Evolutionary conservation across 805 yeast species (phyloP).

Genomic region (Yamadazyma philogaea): DNA sequence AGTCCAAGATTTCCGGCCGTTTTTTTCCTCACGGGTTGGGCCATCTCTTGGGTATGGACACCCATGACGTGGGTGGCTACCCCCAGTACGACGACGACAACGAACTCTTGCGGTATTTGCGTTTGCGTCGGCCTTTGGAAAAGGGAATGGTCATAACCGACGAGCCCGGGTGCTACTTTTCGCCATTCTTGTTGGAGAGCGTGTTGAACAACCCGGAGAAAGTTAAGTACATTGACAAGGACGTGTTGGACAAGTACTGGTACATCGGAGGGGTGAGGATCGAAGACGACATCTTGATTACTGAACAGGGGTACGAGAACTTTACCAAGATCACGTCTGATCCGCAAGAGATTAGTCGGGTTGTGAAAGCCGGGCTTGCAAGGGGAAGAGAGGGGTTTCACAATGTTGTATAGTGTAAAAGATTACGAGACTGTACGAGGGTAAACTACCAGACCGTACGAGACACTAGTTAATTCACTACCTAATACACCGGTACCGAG

Average conservation of each 20-base stretch:
- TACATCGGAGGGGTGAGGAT: slow-evolving; percentile 96
- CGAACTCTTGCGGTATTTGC: slow-evolving; percentile 69
- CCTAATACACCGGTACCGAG: no score
- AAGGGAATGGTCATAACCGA: slow-evolving; percentile 86
- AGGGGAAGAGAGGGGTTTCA: slow-evolving; percentile 68
- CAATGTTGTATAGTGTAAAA: slow-evolving; percentile 37
- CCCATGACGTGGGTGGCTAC: slow-evolving; percentile 92
- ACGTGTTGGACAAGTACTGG: slow-evolving; percentile 72
- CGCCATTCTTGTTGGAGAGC: slow-evolving; percentile 72
- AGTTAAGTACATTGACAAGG: slow-evolving; percentile 57
- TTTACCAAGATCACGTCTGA: slow-evolving; percentile 82
- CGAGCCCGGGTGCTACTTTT: slow-evolving; percentile 94
- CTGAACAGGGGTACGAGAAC: slow-evolving; percentile 73
- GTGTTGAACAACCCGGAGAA: slow-evolving; percentile 48
- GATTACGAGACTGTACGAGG: no score
- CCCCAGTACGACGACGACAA: slow-evolving; percentile 84
- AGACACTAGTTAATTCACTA: no score
- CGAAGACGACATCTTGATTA: slow-evolving; percentile 87
- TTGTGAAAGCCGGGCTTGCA: slow-evolving; percentile 66
- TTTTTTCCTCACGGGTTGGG: slow-evolving; percentile 97
- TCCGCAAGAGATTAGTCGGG: slow-evolving; percentile 73
- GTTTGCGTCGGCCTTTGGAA: slow-evolving; percentile 71
- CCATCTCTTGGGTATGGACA: slow-evolving; percentile 89
- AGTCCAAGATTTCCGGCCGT: slow-evolving; percentile 66
- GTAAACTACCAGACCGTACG: background rate